Evolutionary conservation across 169 alveolate genomes (phyloP), one percentile per base, ranked within the genome.

Genomic region (Babesia ovata): DNA sequence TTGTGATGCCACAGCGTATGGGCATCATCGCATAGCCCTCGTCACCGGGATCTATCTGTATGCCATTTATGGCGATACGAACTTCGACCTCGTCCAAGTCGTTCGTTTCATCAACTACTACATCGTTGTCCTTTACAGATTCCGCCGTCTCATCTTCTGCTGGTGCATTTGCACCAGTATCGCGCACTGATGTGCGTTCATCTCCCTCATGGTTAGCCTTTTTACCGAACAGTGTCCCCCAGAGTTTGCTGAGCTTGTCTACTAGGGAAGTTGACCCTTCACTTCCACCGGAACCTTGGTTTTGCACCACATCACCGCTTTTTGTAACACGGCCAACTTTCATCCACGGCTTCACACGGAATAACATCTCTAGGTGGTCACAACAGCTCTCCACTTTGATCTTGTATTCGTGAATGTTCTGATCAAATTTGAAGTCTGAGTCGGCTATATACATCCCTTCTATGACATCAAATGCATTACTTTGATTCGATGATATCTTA

Each of bases 341-440:
- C 26, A 33, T 49, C 88, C 88, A 81, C 22, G n/a, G 0, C 10
- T 84, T 84, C 39, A 81, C 45, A 29, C 57, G 77, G 36, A 81
- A 22, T 48, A 45, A 44, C 22, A 81, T 3, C 60, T 65, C 81
- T 0, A 81, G 22, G 44, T 42, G 29, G 36, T 72, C 75, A 13
- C 21, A 24, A 36, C 84, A 72, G 42, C 49, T 60, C 0, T 73
- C 79, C 0, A 54, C 39, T 39, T 81, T 65, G 21, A 72, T 52
- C 21, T 36, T 54, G 44, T 81, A 81, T 36, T 72, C 42, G 36
- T 46, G 61, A 17, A 60, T 36, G 26, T 22, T 33, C 19, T 72
- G 52, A 17, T 72, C 50, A 45, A 81, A 81, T 2, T 57, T 29
- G 29, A 81, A 72, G 12, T 59, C 29, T 7, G 45, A 61, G 54